Base-by-base conservation (phyloP, 2,329 filamentous ascomycete genomes). In the Colletotrichum euphorbiae region DNA sequence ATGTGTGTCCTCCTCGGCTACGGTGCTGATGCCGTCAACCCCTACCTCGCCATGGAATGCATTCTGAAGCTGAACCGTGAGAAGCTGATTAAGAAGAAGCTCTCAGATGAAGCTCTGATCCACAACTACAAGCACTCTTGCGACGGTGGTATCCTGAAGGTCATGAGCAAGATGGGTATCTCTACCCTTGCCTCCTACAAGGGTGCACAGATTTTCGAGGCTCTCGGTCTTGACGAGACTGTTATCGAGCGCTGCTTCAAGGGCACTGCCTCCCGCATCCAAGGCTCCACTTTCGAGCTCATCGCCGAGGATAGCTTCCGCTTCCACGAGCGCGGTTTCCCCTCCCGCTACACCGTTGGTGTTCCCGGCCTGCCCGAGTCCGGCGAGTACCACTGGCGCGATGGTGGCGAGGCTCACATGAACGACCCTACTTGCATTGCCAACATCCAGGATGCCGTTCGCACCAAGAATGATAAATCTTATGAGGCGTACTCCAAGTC, bases 121-220 rank as follows among this genome's bases (percentile, higher is more conserved):
- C 90, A 91, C 75, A 98, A 98, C 84, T 98, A 98, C 87, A 97
- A 97, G 83, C 93, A 97, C 80, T 98, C 95, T 70, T 95, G 93
- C 75, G 94, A 98, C 73, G 95, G 95, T 76, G 95, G 95, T 83
- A 97, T 98, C 71, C 85, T 98, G 71, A 98, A 98, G 82, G 95
- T 98, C 78, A 98, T 98, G 95, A 96, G 92, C 80, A 98, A 98
- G 86, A 98, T 98, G 95, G 95, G 95, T 83, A 98, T 98, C 72
- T 98, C 95, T 6, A 98, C 95, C 36, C 85, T 98, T 51, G 93
- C 95, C 76, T 95, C 92, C 73, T 98, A 98, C 85, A 98, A 98
- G 85, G 95, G 95, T 77, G 95, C 95, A 63, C 95, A 98, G 83
- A 98, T 98, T 72, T 98, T 98, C 74, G 95, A 98, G 79, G 94